Conservation (phyloP, 148 eudicot genomes). For the Euryodendron excelsum region DNA sequence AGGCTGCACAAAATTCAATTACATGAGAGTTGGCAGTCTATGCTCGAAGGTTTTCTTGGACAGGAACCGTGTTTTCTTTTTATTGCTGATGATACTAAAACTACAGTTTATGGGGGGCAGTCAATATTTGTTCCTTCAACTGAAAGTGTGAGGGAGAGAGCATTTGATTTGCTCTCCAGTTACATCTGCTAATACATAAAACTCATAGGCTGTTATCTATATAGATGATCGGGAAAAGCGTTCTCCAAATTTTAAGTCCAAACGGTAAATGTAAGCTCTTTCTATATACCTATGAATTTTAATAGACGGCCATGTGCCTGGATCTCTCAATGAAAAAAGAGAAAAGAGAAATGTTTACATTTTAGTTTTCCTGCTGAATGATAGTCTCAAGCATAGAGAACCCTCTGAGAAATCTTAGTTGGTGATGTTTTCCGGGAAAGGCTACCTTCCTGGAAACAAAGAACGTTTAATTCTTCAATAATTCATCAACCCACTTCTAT, state of each 20-base stretch:
- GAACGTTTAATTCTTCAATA: too few relatives aligned
- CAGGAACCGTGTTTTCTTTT: not conserved
- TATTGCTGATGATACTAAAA: not conserved
- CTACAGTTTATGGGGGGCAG: not conserved
- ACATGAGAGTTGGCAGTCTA: not conserved
- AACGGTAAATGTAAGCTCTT: not conserved
- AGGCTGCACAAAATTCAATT: slow-evolving; percentile 12
- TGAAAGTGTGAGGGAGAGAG: not conserved
- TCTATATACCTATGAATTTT: not conserved
- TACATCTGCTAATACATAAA: not conserved
- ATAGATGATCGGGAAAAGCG: not conserved
- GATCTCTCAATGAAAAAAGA: too few relatives aligned
- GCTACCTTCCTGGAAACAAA: too few relatives aligned
- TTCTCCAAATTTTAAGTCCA: not conserved
- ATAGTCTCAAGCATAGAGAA: too few relatives aligned
- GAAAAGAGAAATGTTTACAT: not conserved
- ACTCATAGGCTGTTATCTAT: too few relatives aligned
- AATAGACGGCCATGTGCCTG: not conserved
- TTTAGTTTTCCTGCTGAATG: not conserved
- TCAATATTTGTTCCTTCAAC: not conserved
- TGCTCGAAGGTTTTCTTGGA: not conserved
- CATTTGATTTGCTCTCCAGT: not conserved
- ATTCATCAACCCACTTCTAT: too few relatives aligned
- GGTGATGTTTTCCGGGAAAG: too few relatives aligned
- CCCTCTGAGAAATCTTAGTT: too few relatives aligned